Base-by-base conservation (phyloP, 768 basidiomycete species). In the Paxillus ammoniavirescens region DNA sequence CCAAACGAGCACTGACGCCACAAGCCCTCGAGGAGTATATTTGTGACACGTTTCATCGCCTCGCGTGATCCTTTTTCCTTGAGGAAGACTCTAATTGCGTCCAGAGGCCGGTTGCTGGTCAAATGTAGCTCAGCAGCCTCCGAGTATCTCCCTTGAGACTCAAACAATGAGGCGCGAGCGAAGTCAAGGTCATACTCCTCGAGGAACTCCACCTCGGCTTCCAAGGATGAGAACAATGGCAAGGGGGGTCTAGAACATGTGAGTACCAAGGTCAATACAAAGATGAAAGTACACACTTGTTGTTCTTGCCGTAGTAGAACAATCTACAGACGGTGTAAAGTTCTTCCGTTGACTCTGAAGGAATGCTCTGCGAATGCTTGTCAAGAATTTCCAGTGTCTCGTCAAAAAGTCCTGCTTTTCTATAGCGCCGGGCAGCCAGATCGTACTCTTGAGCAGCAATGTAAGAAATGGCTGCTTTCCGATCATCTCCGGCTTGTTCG, bases 181-280 rank as follows among this genome's bases (percentile, higher is more conserved):
- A 72, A 54, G 57, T 82, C 79, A 6, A 88, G 66, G 35, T 77
- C 78, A 42, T 75, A 74, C 4, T 81, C 75, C 50, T 84, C 78
- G 15, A 83, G 71, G 53, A 82, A 89, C 36, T 78, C 76, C n/a
- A 84, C 56, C 17, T 74, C 73, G 18, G 84, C 81, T 18, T 87
- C 79, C 0, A 74, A 66, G 0, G 75, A 70, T 0, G 70, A 55
- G 53, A 89, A 89, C 3, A 88, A 62, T 7, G 50, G 69, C 50
- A 21, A 76, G 76, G 64, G 78, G 69, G 69, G 65, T 18, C 87
- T 87, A 38, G 58, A 37, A 26, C 12, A 13, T 13, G 6, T 65
- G 14, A 55, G 46, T n/a, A 18, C 18, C 12, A n/a, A 12, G 9
- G 46, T 1, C 45, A 56, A 52, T 30, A 7, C 0, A 35, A 8